Conservation (phyloP, 2,329 filamentous ascomycete genomes). For the Ophiostoma sp. region DNA sequence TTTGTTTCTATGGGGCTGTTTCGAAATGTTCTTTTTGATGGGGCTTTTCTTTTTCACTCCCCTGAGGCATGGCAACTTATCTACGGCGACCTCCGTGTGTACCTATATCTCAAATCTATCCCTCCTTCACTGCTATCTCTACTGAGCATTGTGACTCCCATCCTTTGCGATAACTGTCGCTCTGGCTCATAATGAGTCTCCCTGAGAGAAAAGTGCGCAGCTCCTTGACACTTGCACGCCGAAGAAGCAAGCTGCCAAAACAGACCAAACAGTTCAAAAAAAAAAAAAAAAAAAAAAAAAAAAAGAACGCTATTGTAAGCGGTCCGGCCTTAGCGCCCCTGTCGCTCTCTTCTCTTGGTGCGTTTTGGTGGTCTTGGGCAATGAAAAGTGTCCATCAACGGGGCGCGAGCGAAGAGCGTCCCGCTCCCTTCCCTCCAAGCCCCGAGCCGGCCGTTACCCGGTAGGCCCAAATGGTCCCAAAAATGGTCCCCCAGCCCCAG, state of each 20-base stretch:
- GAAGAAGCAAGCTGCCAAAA: neutral
- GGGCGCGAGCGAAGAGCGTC: neutral
- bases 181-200: neutral
- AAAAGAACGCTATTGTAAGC: conserved; percentile 14
- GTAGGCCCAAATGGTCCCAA: neutral
- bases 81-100: neutral
- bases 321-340: conserved; percentile 12
- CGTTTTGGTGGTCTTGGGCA: neutral
- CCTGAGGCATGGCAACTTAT: neutral
- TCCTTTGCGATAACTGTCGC: neutral
- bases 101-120: neutral
- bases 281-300: too few species aligned
- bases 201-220: neutral
- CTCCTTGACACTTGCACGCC: neutral
- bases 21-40: conserved; percentile 20
- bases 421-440: conserved; percentile 15
- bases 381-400: neutral
- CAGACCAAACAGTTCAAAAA: neutral
- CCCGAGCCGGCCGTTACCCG: conserved; percentile 18
- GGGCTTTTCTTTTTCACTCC: neutral
- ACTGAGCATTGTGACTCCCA: neutral
- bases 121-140: neutral
- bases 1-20: conserved; percentile 22
- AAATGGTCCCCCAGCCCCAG: neutral
- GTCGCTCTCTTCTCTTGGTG: neutral